phyloP scores from a whole-genome alignment of 2,329 filamentous ascomycete genomes.

The Dactylellina cionopaga region DNA sequence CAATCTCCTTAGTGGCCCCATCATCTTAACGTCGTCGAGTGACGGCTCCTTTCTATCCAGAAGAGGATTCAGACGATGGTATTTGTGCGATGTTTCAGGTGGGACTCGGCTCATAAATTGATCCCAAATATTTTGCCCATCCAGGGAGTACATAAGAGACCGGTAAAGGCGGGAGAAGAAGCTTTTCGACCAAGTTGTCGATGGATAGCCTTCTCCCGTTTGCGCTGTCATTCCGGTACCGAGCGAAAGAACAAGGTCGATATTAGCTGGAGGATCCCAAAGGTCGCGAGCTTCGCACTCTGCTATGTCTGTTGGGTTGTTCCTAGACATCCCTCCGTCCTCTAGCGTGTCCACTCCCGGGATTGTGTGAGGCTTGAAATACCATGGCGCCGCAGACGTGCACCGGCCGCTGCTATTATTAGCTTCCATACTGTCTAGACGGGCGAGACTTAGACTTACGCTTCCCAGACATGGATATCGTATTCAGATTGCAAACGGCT shows the following conservation, averaged over 20 bases:
- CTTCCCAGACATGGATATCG: constrained; percentile 7
- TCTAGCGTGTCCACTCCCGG: constrained; percentile 2
- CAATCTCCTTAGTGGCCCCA: not conserved
- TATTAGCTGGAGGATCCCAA: not conserved
- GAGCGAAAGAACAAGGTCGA: constrained; percentile 7
- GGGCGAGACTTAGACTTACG: not conserved
- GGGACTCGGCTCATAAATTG: constrained; percentile 19
- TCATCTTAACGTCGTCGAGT: not conserved
- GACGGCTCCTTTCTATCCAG: not conserved
- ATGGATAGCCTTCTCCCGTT: not conserved
- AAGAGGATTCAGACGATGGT: not conserved
- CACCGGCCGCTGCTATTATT: not conserved
- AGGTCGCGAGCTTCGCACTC: constrained; percentile 10
- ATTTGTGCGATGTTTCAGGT: not conserved
- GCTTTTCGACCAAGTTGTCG: not conserved
- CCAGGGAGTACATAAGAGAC: constrained; percentile 12
- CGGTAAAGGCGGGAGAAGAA: constrained; percentile 3
- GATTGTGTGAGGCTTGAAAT: constrained; percentile 20
- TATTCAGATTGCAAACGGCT: not conserved
- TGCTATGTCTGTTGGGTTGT: constrained; percentile 14
- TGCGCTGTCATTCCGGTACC: not conserved
- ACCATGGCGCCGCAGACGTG: constrained; percentile 13
- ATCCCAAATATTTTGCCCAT: constrained; percentile 17
- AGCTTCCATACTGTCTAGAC: not conserved
- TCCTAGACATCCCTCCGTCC: constrained; percentile 9